These are phyloP conservation scores for Bipolaris zeicola DNA, from an alignment of 2,329 filamentous ascomycete species.

Conservation along the genomic window DNA sequence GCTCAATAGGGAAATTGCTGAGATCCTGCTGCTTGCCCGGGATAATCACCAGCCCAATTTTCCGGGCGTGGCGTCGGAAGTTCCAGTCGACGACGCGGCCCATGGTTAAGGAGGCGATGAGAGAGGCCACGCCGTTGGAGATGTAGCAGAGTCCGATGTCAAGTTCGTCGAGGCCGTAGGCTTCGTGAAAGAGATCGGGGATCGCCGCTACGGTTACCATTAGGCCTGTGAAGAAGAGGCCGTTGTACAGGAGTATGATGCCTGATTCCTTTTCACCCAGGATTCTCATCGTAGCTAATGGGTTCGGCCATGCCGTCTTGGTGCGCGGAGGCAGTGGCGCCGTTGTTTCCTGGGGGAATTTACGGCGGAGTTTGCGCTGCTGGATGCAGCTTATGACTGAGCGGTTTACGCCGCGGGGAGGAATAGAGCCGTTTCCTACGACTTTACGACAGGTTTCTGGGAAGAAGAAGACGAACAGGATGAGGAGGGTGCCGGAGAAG, in stretches of 20 bases:
- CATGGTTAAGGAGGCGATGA: constrained; percentile 36
- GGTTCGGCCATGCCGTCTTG: constrained; percentile 35
- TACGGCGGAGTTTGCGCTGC: constrained; percentile 28
- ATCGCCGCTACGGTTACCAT: constrained; percentile 37
- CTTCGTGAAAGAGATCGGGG: constrained; percentile 33
- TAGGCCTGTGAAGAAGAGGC: constrained; percentile 43
- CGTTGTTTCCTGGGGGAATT: not conserved
- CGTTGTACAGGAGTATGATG: constrained; percentile 40
- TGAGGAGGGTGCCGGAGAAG: constrained; percentile 45
- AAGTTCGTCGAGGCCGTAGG: constrained; percentile 38
- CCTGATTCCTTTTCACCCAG: constrained; percentile 40
- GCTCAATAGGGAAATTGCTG: constrained; percentile 57
- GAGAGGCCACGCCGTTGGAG: constrained; percentile 33
- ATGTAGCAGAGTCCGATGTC: constrained; percentile 42
- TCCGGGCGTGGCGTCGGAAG: constrained; percentile 69
- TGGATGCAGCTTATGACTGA: constrained; percentile 39
- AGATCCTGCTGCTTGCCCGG: constrained; percentile 62
- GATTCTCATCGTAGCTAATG: constrained; percentile 35
- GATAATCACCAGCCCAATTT: constrained; percentile 65
- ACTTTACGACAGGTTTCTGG: constrained; percentile 53
- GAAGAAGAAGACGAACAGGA: constrained; percentile 47
- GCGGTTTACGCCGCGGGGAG: constrained; percentile 39
- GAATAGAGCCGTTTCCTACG: constrained; percentile 50
- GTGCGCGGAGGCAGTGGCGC: constrained; percentile 13
- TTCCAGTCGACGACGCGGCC: constrained; percentile 68